These are phyloP conservation scores for Solanum chacoense DNA, from an alignment of 305 asterid species.

Conservation along the genomic window DNA sequence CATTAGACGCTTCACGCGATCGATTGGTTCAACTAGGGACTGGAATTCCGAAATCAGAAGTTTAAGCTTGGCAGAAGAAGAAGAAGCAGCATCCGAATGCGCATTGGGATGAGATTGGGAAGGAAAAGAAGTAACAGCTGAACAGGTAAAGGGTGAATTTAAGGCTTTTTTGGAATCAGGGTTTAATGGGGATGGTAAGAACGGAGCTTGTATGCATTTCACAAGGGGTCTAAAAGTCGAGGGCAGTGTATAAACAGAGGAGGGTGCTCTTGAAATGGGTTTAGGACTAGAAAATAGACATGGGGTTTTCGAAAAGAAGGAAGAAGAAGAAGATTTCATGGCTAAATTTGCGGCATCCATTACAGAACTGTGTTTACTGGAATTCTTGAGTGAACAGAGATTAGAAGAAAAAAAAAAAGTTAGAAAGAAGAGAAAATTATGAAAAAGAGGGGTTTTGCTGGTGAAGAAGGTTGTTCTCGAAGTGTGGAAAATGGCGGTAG, in stretches of 20 bases:
- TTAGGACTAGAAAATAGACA: conserved; percentile 22
- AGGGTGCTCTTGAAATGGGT: conserved; percentile 14
- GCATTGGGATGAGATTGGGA: conserved; percentile 3
- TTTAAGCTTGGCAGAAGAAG: conserved; percentile 33
- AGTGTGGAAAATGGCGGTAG: background rate
- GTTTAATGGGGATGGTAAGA: conserved; percentile 9
- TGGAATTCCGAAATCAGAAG: conserved; percentile 46
- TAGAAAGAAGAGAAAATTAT: background rate
- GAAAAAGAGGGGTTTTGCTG: background rate
- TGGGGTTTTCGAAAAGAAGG: conserved; percentile 24
- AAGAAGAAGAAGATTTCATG: conserved; percentile 39
- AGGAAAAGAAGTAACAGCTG: conserved; percentile 35
- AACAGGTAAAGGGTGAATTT: conserved; percentile 30
- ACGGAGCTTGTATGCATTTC: conserved; percentile 31
- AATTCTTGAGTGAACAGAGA: background rate
- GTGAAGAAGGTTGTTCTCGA: background rate
- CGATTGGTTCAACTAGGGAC: conserved; percentile 45
- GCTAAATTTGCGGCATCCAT: conserved; percentile 47
- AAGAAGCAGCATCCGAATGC: background rate
- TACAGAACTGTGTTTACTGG: background rate
- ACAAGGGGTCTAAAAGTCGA: conserved; percentile 5
- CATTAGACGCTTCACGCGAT: conserved; percentile 60
- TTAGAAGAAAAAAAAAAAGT: background rate
- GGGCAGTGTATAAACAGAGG: background rate
- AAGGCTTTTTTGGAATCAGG: conserved; percentile 9